Evolutionary conservation across 768 basidiomycete genomes (phyloP).

Genomic region (Leucocoprinus sp.): DNA sequence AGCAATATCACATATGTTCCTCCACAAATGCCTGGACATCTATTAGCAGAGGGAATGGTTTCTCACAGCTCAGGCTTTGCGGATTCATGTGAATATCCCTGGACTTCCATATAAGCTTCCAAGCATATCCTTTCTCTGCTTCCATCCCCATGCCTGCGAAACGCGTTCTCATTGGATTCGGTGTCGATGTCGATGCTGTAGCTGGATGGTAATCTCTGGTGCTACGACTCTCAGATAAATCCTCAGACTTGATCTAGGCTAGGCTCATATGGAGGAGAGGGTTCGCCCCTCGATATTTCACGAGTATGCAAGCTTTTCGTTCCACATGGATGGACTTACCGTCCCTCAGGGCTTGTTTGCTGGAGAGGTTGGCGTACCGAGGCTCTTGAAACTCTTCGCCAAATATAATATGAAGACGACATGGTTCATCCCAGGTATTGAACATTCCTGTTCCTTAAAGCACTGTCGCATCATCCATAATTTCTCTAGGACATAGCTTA

Average conservation of each 20-base stretch:
- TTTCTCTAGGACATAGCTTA: slow-evolving; percentile 48
- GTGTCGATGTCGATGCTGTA: slow-evolving; percentile 72
- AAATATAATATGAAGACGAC: slow-evolving; percentile 63
- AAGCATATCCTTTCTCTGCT: neutral
- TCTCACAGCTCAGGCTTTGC: neutral
- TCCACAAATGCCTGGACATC: too few relatives aligned
- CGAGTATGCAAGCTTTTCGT: slow-evolving; percentile 27
- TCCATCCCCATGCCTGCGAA: slow-evolving; percentile 39
- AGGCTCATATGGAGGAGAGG: slow-evolving; percentile 70
- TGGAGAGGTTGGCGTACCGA: slow-evolving; percentile 63
- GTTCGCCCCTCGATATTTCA: slow-evolving; percentile 63
- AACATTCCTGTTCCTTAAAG: neutral
- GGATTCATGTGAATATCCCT: too few relatives aligned
- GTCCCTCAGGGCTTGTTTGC: slow-evolving; percentile 54
- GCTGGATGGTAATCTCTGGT: slow-evolving; percentile 48
- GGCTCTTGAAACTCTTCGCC: slow-evolving; percentile 62
- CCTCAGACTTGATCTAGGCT: slow-evolving; percentile 33
- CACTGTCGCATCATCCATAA: neutral
- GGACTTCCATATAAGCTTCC: neutral
- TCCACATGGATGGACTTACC: too few relatives aligned
- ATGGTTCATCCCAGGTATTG: slow-evolving; percentile 66
- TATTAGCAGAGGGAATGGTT: too few relatives aligned
- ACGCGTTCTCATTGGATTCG: slow-evolving; percentile 48
- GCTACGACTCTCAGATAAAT: neutral
- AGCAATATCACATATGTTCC: slow-evolving; percentile 12